Percentiles rank a stretch among this genome's conserved stretches.
These are phyloP conservation scores for Naganishia vaughanmartiniae DNA, from an alignment of 768 basidiomycete species.

Conservation along the genomic window DNA sequence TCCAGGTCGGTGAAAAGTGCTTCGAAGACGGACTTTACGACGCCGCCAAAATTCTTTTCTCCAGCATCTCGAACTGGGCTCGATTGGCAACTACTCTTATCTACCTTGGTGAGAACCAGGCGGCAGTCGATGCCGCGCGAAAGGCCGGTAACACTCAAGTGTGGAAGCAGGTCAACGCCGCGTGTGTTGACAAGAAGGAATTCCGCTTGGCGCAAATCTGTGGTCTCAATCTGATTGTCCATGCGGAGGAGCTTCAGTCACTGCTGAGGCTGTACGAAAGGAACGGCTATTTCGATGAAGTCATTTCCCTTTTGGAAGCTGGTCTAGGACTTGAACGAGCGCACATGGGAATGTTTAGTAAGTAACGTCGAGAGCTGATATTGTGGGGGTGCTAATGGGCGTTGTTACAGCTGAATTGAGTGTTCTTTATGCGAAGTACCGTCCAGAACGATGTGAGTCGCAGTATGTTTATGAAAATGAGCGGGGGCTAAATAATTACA, in stretches of 20 bases:
- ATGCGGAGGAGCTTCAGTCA: slow-evolving; percentile 54
- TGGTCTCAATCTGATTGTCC: slow-evolving; percentile 87
- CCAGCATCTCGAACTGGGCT: slow-evolving; percentile 98
- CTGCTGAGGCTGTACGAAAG: slow-evolving; percentile 81
- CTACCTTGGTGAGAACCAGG: slow-evolving; percentile 95
- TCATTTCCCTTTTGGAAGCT: slow-evolving; percentile 85
- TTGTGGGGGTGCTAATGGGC: slow-evolving; percentile 30
- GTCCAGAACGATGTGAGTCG: slow-evolving; percentile 78
- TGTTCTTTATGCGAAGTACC: slow-evolving; percentile 89
- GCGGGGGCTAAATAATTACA: slow-evolving; percentile 23
- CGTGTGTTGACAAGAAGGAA: slow-evolving; percentile 94
- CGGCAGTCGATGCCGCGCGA: slow-evolving; percentile 97
- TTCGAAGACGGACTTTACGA: slow-evolving; percentile 98
- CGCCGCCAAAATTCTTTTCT: slow-evolving; percentile 90
- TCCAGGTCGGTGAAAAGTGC: slow-evolving; percentile 98
- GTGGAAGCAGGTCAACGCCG: slow-evolving; percentile 99
- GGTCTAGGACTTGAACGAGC: slow-evolving; percentile 90
- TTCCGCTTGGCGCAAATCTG: slow-evolving; percentile 98
- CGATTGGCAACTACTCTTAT: slow-evolving; percentile 95
- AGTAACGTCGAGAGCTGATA: neutral
- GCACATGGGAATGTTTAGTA: slow-evolving; percentile 59
- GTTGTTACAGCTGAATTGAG: slow-evolving; percentile 78
- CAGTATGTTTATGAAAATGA: neutral
- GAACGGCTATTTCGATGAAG: slow-evolving; percentile 89
- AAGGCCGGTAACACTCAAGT: slow-evolving; percentile 99